These are phyloP conservation scores for Tuber umbilicatum DNA, from an alignment of 495 filamentous ascomycete species.

Conservation along the genomic window DNA sequence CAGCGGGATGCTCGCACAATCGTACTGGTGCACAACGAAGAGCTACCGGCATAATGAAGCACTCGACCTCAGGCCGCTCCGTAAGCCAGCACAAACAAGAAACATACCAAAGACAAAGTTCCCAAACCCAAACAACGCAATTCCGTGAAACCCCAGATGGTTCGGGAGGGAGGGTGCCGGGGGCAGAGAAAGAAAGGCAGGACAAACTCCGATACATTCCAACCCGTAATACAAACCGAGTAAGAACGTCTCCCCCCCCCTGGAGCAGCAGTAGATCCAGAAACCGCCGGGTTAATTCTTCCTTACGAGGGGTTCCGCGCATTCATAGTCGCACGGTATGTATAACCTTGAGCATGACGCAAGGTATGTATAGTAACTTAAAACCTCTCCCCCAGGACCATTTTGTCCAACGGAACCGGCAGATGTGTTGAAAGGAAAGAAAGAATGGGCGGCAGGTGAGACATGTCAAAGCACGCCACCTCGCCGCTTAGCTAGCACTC, in stretches of 20 bases:
- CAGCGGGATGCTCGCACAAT: background rate
- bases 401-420: background rate
- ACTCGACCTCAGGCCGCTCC: background rate
- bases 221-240: background rate
- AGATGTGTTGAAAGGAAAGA: background rate
- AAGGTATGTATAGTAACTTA: background rate
- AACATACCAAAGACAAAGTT: background rate
- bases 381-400: background rate
- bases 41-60: background rate
- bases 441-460: background rate
- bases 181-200: background rate
- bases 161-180: background rate
- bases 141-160: background rate
- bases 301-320: background rate
- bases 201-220: background rate
- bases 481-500: background rate
- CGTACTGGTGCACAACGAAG: background rate
- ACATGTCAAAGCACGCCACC: constrained; percentile 4
- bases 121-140: background rate
- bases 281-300: background rate
- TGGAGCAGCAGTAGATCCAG: background rate
- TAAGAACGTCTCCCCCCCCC: background rate
- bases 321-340: background rate
- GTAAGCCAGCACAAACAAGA: background rate
- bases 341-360: background rate